Conservation (phyloP, 805 yeast species). For the Saccharomyces kudriavzevii region DNA sequence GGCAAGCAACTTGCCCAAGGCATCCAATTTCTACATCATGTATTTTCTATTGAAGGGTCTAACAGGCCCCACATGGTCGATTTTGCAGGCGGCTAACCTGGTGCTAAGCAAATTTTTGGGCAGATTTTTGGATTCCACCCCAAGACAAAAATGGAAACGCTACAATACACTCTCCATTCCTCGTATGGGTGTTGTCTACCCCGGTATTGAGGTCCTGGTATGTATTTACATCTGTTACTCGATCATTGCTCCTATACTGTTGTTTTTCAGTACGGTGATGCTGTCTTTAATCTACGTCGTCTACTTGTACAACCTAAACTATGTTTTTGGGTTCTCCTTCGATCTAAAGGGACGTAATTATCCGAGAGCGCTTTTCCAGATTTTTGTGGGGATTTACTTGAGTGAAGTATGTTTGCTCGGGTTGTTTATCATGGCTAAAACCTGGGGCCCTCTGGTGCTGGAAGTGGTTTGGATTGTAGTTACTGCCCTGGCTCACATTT, state of each 20-base stretch:
- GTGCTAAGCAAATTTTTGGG: slow-evolving; percentile 66
- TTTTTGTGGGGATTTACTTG: slow-evolving; percentile 62
- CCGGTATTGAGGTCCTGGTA: slow-evolving; percentile 64
- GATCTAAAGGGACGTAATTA: slow-evolving; percentile 70
- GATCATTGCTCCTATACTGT: slow-evolving; percentile 65
- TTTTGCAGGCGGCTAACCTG: slow-evolving; percentile 69
- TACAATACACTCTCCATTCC: slow-evolving; percentile 55
- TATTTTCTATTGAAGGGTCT: slow-evolving; percentile 79
- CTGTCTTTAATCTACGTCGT: slow-evolving; percentile 53
- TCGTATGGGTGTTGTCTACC: slow-evolving; percentile 77
- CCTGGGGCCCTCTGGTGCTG: slow-evolving; percentile 70
- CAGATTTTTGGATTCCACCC: slow-evolving; percentile 69
- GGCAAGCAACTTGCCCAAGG: slow-evolving; percentile 73
- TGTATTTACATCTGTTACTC: slow-evolving; percentile 70
- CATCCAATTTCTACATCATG: slow-evolving; percentile 83
- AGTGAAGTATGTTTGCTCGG: slow-evolving; percentile 65
- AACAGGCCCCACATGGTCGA: slow-evolving; percentile 62
- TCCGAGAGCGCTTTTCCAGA: slow-evolving; percentile 63
- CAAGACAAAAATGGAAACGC: slow-evolving; percentile 86
- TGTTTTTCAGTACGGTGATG: slow-evolving; percentile 58
- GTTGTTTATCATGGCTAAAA: slow-evolving; percentile 65
- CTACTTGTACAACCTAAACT: slow-evolving; percentile 51
- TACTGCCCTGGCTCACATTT: slow-evolving; percentile 53
- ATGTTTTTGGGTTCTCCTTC: slow-evolving; percentile 50
- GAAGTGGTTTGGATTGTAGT: slow-evolving; percentile 53